Evolutionary conservation across 2,329 filamentous ascomycete genomes (phyloP).

Genomic region (Aspergillus pseudoviridinutans): DNA sequence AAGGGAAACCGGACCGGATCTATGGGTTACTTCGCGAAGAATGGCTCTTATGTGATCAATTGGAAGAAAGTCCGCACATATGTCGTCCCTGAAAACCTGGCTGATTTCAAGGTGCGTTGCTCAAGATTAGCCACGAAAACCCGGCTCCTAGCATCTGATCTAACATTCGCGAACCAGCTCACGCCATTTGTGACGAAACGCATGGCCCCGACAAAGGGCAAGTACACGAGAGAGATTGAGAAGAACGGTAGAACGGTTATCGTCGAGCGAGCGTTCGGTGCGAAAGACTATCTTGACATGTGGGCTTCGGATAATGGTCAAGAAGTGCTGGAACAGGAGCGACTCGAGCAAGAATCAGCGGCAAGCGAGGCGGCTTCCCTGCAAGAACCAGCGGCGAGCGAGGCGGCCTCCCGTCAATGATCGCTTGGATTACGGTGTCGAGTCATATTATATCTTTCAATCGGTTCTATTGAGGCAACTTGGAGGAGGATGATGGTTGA

Average conservation of each 20-base stretch:
- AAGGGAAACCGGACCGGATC: conserved; percentile 89
- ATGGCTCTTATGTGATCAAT: conserved; percentile 66
- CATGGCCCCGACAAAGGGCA: conserved; percentile 34
- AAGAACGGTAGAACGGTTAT: conserved; percentile 23
- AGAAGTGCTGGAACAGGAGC: conserved; percentile 28
- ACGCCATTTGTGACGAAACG: conserved; percentile 45
- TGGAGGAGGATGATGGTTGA: background rate
- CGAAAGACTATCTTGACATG: conserved; percentile 37
- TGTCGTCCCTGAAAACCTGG: conserved; percentile 67
- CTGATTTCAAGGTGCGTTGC: conserved; percentile 63
- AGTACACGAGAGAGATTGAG: conserved; percentile 31
- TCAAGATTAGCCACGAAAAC: background rate
- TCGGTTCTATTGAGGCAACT: background rate
- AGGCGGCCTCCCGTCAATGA: conserved; percentile 11
- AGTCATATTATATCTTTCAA: background rate
- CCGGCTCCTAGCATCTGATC: background rate
- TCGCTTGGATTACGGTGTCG: background rate
- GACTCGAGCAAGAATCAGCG: conserved; percentile 11
- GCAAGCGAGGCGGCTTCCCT: conserved; percentile 8
- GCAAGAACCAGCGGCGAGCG: conserved; percentile 5
- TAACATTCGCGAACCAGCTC: conserved; percentile 29
- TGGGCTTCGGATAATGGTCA: conserved; percentile 34
- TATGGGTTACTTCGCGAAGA: conserved; percentile 73
- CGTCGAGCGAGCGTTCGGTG: conserved; percentile 29
- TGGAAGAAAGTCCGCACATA: conserved; percentile 88